Percentiles rank a stretch among this genome's conserved stretches.
phyloP scores from a whole-genome alignment of 1,284 basidiomycete genomes.

The Pseudozyma thailandica region DNA sequence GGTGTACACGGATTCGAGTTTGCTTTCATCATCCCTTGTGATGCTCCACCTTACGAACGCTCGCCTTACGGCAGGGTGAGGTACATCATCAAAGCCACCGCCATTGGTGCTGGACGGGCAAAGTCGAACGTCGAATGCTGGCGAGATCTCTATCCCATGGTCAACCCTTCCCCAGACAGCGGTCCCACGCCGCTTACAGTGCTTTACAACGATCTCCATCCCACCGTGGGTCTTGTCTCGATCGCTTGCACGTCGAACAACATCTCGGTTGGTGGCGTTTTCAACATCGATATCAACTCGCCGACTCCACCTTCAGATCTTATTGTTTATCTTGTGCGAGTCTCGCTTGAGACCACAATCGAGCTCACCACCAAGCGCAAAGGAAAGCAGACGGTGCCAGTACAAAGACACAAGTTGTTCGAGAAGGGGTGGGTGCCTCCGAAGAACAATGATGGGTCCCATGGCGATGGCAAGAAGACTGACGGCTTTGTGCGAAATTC shows the following conservation, averaged over 20 bases:
- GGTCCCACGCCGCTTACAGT: constrained; percentile 64
- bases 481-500: constrained; percentile 61
- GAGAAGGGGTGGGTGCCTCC: constrained; percentile 65
- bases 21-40: constrained; percentile 66
- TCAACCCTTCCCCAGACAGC: constrained; percentile 64
- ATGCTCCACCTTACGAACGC: constrained; percentile 65
- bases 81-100: constrained; percentile 67
- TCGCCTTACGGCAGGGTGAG: constrained; percentile 63
- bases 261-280: constrained; percentile 66
- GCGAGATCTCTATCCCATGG: constrained; percentile 66
- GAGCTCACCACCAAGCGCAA: constrained; percentile 60
- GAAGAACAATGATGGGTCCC: constrained; percentile 55
- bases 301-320: constrained; percentile 62
- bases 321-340: constrained; percentile 65
- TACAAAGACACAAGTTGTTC: constrained; percentile 64
- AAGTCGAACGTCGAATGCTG: constrained; percentile 63
- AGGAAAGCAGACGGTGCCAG: constrained; percentile 60
- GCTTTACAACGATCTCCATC: constrained; percentile 67
- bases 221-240: constrained; percentile 65
- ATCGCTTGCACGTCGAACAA: constrained; percentile 67
- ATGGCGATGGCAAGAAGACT: constrained; percentile 59
- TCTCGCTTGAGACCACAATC: constrained; percentile 64
- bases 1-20: constrained; percentile 68
- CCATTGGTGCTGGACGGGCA: constrained; percentile 63
- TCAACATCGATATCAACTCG: constrained; percentile 67